phyloP scores from a whole-genome alignment of 202 grass and related monocot species.

The Zoysia matrella region DNA sequence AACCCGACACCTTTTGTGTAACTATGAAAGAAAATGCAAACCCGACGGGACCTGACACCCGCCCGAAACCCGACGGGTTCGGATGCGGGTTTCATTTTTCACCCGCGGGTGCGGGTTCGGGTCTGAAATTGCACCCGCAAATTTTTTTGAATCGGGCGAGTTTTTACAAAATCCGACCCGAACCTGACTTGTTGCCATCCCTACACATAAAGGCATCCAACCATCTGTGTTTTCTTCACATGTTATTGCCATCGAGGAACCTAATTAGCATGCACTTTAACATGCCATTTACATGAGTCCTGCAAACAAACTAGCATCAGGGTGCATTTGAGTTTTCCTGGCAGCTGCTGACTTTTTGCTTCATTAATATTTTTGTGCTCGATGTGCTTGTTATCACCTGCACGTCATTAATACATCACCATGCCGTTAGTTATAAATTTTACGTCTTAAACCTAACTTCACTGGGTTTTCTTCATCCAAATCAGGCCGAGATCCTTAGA shows the following conservation, averaged over 20 bases:
- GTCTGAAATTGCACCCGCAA: no score
- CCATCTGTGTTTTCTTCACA: neutral
- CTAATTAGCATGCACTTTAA: conserved; percentile 3
- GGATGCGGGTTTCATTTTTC: no score
- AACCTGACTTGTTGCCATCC: no score
- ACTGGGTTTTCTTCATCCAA: conserved; percentile 1
- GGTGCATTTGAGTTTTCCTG: neutral
- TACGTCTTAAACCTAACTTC: neutral
- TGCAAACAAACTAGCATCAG: neutral
- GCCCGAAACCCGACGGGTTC: no score
- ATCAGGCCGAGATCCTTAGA: conserved; percentile 7
- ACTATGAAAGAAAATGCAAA: no score
- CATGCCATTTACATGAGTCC: neutral
- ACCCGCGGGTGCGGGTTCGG: no score
- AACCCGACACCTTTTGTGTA: no score
- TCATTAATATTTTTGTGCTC: neutral
- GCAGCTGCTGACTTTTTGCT: conserved; percentile 9
- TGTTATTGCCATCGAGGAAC: neutral
- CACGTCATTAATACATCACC: neutral
- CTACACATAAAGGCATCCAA: neutral
- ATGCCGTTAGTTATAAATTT: neutral
- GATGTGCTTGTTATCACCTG: neutral
- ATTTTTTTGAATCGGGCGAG: no score
- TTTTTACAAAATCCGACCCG: no score
- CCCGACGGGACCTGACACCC: no score